Conservation (phyloP, 1,284 basidiomycete species). For the Malassezia caprae region DNA sequence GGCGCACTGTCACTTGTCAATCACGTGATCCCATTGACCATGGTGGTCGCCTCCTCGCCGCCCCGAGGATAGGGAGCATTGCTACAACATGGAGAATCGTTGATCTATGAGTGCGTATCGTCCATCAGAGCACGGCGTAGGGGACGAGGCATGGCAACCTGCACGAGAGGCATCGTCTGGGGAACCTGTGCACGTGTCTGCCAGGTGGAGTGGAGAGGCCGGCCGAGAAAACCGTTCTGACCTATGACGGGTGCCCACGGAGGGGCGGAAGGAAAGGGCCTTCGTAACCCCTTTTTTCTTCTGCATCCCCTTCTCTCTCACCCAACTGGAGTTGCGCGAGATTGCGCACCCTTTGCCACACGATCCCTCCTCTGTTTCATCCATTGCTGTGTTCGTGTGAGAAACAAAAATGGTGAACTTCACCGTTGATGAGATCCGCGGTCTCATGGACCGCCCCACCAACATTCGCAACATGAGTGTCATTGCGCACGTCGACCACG, state of each 20-base stretch:
- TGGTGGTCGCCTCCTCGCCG: too few species aligned
- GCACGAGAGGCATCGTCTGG: neutral
- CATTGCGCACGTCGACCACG: conserved; percentile 72
- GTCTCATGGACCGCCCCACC: conserved; percentile 74
- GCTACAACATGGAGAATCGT: neutral
- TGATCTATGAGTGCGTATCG: neutral
- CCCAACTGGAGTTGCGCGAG: conserved; percentile 12
- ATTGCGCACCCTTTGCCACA: conserved; percentile 14
- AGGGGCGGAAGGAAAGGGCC: neutral
- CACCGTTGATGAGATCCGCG: conserved; percentile 64
- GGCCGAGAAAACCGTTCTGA: conserved; percentile 6
- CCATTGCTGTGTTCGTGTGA: conserved; percentile 10
- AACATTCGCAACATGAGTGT: conserved; percentile 88
- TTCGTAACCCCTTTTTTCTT: conserved; percentile 9
- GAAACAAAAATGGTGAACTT: conserved; percentile 38
- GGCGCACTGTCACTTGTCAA: neutral
- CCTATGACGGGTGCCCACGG: neutral
- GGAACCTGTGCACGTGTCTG: neutral
- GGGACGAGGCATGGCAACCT: too few species aligned
- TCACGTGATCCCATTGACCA: neutral
- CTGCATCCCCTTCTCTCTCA: conserved; percentile 2
- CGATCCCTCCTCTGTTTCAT: conserved; percentile 4
- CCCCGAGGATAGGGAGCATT: too few species aligned
- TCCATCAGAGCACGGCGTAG: too few species aligned
- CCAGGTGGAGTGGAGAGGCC: neutral